A percentile compares a stretch with the other conserved stretches of the same genome.
These are phyloP conservation scores for Trichoderma afroharzianum DNA, from an alignment of 2,329 filamentous ascomycete genomes.

Conservation along the genomic window DNA sequence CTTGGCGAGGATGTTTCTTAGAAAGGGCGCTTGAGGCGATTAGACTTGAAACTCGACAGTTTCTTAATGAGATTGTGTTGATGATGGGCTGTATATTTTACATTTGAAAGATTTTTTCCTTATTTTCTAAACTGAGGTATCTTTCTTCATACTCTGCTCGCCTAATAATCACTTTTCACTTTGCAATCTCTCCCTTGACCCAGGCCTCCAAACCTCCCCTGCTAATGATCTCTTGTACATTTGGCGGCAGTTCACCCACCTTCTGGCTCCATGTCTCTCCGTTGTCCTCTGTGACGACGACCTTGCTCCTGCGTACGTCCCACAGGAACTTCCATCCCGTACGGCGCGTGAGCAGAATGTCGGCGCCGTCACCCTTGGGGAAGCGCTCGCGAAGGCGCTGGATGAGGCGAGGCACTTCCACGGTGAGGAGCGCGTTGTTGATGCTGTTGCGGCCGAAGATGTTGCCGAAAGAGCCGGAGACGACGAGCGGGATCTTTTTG, in stretches of 20 bases:
- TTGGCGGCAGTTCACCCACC: slow-evolving; percentile 77
- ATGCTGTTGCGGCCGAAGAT: slow-evolving; percentile 76
- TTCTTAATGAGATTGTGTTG: not conserved
- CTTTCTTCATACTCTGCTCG: not conserved
- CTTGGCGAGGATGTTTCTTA: not conserved
- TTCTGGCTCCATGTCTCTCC: slow-evolving; percentile 72
- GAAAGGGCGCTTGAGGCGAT: not conserved
- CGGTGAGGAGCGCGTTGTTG: slow-evolving; percentile 68
- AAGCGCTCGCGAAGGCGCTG: slow-evolving; percentile 63
- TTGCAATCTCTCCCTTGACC: slow-evolving; percentile 66
- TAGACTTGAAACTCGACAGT: not conserved
- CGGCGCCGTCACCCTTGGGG: slow-evolving; percentile 46
- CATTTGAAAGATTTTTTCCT: not conserved
- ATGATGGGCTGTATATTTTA: not conserved
- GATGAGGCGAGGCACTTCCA: slow-evolving; percentile 67
- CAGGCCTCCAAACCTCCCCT: slow-evolving; percentile 67
- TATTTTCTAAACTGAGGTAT: not conserved
- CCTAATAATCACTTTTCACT: not conserved
- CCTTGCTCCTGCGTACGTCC: slow-evolving; percentile 71
- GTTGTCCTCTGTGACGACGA: slow-evolving; percentile 65
- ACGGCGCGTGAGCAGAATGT: slow-evolving; percentile 50
- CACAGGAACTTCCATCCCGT: slow-evolving; percentile 82
- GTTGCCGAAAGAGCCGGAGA: slow-evolving; percentile 77
- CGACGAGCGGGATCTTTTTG: slow-evolving; percentile 64
- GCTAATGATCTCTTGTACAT: slow-evolving; percentile 71